These are phyloP conservation scores for Moricandia moricandioides DNA, from an alignment of 345 rosid genomes.

Conservation along the genomic window DNA sequence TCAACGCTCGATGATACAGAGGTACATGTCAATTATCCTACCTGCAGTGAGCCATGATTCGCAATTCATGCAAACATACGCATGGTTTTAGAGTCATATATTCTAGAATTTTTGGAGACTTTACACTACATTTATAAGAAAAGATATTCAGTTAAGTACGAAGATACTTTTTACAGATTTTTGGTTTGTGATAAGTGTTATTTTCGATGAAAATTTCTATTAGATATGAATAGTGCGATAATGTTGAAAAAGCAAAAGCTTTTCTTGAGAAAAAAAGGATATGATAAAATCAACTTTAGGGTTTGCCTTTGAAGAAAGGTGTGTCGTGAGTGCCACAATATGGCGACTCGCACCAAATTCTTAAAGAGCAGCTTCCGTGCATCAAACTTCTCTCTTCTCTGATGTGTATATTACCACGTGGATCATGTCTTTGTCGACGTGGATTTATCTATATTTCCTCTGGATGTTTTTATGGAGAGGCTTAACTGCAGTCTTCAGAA, in stretches of 20 bases:
- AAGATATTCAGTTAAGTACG: not conserved
- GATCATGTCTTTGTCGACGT: not conserved
- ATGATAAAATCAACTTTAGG: constrained; percentile 30
- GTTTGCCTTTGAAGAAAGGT: constrained; percentile 25
- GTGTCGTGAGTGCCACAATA: constrained; percentile 8
- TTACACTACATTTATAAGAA: not conserved
- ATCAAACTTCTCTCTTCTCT: not conserved
- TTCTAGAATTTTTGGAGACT: not conserved
- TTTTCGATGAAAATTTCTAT: not conserved
- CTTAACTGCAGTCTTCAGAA: not conserved
- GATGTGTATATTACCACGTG: constrained; percentile 12
- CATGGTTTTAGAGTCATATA: not conserved
- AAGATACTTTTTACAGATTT: not conserved
- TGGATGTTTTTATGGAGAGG: not conserved
- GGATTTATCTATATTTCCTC: not conserved
- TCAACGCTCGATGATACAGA: not conserved
- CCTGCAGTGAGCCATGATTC: not conserved
- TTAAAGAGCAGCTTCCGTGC: constrained; percentile 18
- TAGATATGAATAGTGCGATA: not conserved
- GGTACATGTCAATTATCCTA: not conserved
- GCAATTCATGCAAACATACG: not conserved
- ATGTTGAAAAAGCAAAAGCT: constrained; percentile 13
- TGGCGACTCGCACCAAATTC: constrained; percentile 27
- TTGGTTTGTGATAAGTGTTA: not conserved
- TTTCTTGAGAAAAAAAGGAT: constrained; percentile 4